These are phyloP conservation scores for Periconia sp. DNA, from an alignment of 2,329 filamentous ascomycete species.

Conservation along the genomic window DNA sequence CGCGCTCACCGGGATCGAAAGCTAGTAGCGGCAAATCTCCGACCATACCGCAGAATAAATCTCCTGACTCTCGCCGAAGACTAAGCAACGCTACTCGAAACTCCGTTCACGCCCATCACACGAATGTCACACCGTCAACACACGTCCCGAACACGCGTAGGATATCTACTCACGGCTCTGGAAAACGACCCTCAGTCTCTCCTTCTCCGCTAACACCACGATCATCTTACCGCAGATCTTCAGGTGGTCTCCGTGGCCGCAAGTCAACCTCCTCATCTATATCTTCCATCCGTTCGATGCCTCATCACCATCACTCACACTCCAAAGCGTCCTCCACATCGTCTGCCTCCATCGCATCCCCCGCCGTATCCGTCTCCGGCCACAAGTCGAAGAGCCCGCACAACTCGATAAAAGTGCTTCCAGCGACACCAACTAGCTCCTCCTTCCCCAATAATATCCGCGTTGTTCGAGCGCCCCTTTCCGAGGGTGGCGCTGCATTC, in stretches of 20 bases:
- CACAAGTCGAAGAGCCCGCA: slow-evolving; percentile 76
- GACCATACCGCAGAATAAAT: slow-evolving; percentile 33
- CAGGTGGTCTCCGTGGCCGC: slow-evolving; percentile 81
- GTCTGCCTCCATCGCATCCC: slow-evolving; percentile 67
- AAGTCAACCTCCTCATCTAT: slow-evolving; percentile 97
- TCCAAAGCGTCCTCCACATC: slow-evolving; percentile 95
- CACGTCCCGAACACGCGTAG: slow-evolving; percentile 50
- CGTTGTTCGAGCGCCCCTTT: slow-evolving; percentile 69
- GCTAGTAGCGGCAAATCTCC: slow-evolving; percentile 42
- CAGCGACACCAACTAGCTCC: slow-evolving; percentile 76
- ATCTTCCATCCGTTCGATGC: slow-evolving; percentile 86
- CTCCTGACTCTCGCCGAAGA: slow-evolving; percentile 40
- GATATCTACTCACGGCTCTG: slow-evolving; percentile 51
- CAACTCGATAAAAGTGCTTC: slow-evolving; percentile 89
- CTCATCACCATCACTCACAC: slow-evolving; percentile 77
- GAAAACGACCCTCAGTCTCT: slow-evolving; percentile 75
- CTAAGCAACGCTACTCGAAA: slow-evolving; percentile 42
- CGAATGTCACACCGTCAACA: slow-evolving; percentile 42
- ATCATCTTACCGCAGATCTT: slow-evolving; percentile 82
- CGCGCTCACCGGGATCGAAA: slow-evolving; percentile 43
- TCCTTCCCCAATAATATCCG: slow-evolving; percentile 87
- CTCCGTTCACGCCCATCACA: slow-evolving; percentile 44
- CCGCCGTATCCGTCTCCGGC: slow-evolving; percentile 57
- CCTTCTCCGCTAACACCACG: slow-evolving; percentile 88
- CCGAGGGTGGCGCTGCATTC: slow-evolving; percentile 51